phyloP scores from a whole-genome alignment of 495 filamentous ascomycete species.

The Xylaria nigripes region DNA sequence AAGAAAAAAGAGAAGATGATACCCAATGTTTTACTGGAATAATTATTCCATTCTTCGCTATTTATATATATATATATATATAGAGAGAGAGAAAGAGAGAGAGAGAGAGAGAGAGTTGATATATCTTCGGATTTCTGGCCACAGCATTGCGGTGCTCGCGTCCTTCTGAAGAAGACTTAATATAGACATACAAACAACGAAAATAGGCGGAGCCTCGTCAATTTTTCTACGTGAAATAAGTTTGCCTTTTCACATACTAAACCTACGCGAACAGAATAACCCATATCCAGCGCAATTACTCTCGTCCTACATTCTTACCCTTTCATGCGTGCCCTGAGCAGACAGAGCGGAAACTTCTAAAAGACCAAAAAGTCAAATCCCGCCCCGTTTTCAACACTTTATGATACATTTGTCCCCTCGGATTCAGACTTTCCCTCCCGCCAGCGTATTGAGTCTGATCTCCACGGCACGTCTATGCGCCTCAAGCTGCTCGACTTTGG shows the following conservation, averaged over 20 bases:
- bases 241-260: too few relatives aligned
- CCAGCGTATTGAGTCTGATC: slow-evolving; percentile 52
- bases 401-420: not conserved
- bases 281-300: not conserved
- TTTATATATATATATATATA: not conserved
- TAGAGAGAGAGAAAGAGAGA: not conserved
- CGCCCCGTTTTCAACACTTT: not conserved
- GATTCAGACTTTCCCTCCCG: not conserved
- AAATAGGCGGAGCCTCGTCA: not conserved
- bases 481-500: slow-evolving; percentile 88
- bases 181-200: not conserved
- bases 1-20: too few relatives aligned
- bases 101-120: too few relatives aligned
- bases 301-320: too few relatives aligned
- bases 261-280: not conserved
- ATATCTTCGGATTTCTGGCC: too few relatives aligned
- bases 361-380: too few relatives aligned
- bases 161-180: too few relatives aligned
- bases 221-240: not conserved
- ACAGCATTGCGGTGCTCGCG: too few relatives aligned
- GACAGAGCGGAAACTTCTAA: too few relatives aligned
- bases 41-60: not conserved
- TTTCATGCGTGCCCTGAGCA: too few relatives aligned
- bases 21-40: not conserved
- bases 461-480: slow-evolving; percentile 88